Conservation (phyloP, 2,329 filamentous ascomycete genomes). For the Cladosporium sp. region DNA sequence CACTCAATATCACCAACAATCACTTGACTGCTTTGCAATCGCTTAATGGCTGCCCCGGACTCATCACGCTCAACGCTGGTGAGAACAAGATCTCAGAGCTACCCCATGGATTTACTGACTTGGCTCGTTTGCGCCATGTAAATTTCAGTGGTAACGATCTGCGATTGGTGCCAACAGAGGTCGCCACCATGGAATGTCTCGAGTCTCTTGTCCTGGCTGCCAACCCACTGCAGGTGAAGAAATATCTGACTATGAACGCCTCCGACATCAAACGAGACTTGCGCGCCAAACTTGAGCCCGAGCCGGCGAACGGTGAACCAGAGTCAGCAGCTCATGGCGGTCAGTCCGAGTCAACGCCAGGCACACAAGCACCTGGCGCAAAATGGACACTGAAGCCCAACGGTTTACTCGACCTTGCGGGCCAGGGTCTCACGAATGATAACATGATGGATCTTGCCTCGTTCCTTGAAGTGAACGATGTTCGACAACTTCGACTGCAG, state of each 20-base stretch:
- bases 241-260: conserved; percentile 75
- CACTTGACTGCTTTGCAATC: conserved; percentile 71
- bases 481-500: conserved; percentile 66
- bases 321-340: conserved; percentile 43
- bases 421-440: conserved; percentile 40
- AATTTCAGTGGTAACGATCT: conserved; percentile 88
- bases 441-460: conserved; percentile 42
- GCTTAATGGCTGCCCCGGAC: conserved; percentile 69
- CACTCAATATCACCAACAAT: conserved; percentile 78
- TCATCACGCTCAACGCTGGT: conserved; percentile 73
- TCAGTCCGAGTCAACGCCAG: conserved; percentile 21
- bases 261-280: conserved; percentile 79
- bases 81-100: conserved; percentile 77
- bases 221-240: conserved; percentile 82
- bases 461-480: conserved; percentile 48
- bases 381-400: conserved; percentile 34
- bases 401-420: conserved; percentile 45
- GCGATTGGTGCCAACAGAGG: conserved; percentile 69
- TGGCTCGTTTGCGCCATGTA: conserved; percentile 70
- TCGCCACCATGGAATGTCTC: conserved; percentile 77
- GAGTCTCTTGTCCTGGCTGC: conserved; percentile 74
- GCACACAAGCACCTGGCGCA: conserved; percentile 26
- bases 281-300: conserved; percentile 64
- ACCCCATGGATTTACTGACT: conserved; percentile 71
- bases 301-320: conserved; percentile 43